Conservation (phyloP, 306 rosid genomes). For the Vigna trinervia region DNA sequence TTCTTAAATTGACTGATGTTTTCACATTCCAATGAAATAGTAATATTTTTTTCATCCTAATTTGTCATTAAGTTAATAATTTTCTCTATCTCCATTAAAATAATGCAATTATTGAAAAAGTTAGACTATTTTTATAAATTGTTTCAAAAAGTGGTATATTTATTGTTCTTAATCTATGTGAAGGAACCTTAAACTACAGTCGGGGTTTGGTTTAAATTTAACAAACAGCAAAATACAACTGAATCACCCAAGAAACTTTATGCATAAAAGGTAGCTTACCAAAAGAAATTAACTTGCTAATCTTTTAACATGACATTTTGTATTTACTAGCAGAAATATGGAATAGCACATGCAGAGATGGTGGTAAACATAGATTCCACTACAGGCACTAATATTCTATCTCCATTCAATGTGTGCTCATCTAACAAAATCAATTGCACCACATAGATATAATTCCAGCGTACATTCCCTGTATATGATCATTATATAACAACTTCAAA, state of each 20-base stretch:
- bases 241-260: background rate
- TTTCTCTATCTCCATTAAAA: background rate
- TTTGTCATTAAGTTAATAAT: no score
- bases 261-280: background rate
- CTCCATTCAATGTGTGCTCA: background rate
- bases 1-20: no score
- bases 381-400: conserved; percentile 5
- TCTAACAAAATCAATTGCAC: conserved; percentile 10
- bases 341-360: conserved; percentile 4
- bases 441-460: background rate
- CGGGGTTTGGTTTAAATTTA: background rate
- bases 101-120: no score
- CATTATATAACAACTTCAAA: background rate
- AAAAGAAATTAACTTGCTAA: background rate
- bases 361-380: conserved; percentile 4
- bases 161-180: no score
- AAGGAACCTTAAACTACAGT: no score
- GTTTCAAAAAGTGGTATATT: no score
- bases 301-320: background rate
- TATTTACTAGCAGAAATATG: conserved; percentile 4
- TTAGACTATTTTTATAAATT: no score
- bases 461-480: background rate
- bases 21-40: no score
- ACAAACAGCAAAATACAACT: conserved; percentile 11
- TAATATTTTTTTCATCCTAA: background rate